Base-by-base conservation (phyloP, 306 rosid species). In the Pyrus bretschneideri region DNA sequence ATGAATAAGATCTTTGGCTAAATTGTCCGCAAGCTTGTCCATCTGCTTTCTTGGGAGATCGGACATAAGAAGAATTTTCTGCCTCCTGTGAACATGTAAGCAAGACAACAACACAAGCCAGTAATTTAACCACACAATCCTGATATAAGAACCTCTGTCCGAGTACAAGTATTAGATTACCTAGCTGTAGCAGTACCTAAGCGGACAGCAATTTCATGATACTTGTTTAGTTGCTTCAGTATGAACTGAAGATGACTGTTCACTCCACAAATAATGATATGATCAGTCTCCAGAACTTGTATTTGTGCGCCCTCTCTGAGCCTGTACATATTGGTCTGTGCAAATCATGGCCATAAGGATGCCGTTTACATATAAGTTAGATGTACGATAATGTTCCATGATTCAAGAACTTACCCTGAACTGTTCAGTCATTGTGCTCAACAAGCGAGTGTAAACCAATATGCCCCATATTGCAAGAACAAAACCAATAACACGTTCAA, bases 381-480 rank as follows among this genome's bases (percentile, higher is more conserved):
- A 15, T 66, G 66, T 59, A 68, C 30, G 70, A 62, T 46, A 40
- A 46, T 30, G 67, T 60, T 59, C 80, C 69, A 67, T 80, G 33
- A 66, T 72, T 67, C 51, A 63, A 58, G 51, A 38, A 79, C 79
- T 87, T 89, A 95, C 99, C 93, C 99, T 87, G 86, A 95, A 89
- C 84, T 95, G 97, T 87, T 95, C 99, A 1, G 96, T 88, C 99
- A 88, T 95, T 46, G 97, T 95, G 85, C 97, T 92, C 83, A 90
- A 85, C 71, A 95, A 89, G 70, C 96, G 97, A 83, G 96, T 17
- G 86, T 95, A 95, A 81, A 95, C 86, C 81, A 95, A 84, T 88
- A 95, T 87, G 73, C 99, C 99, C 99, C 99, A 95, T 84, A 95
- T 91, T 69, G 99, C 96, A 81, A 95, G 96, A 88, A 89, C 66